Evolutionary conservation across 345 rosid species (phyloP).

Genomic region (Theobroma cacao): DNA sequence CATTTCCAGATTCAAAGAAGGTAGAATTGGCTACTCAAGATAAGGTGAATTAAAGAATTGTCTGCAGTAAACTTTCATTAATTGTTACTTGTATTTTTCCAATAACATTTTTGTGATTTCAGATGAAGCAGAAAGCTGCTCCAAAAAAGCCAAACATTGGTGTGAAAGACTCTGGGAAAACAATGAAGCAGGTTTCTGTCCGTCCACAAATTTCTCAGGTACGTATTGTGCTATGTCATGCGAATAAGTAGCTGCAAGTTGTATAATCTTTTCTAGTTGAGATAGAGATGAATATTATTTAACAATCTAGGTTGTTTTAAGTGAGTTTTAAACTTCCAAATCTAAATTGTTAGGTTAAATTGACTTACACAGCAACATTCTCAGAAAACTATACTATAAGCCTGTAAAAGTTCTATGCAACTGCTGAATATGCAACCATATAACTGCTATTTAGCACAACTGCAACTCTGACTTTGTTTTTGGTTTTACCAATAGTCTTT

Average conservation of each 20-base stretch:
- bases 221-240: constrained; percentile 26
- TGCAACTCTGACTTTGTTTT: not conserved
- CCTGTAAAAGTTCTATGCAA: not conserved
- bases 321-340: not conserved
- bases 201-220: constrained; percentile 40
- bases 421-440: not conserved
- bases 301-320: not conserved
- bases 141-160: constrained; percentile 49
- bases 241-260: constrained; percentile 3
- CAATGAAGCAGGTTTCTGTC: constrained; percentile 43
- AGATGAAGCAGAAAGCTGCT: constrained; percentile 46
- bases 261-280: not conserved
- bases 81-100: not conserved
- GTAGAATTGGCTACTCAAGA: constrained; percentile 33
- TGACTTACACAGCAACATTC: too few relatives aligned
- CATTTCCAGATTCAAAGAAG: constrained; percentile 23
- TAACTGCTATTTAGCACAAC: not conserved
- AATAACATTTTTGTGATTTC: constrained; percentile 25
- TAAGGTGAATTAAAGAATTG: constrained; percentile 44
- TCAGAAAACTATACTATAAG: not conserved
- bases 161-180: constrained; percentile 41
- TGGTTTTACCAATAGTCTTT: constrained; percentile 26
- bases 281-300: not conserved
- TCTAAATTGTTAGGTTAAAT: constrained; percentile 2
- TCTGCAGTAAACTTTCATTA: constrained; percentile 13